phyloP scores from a whole-genome alignment of 1,284 basidiomycete genomes.

The Cutaneotrichosporon arboriforme region DNA sequence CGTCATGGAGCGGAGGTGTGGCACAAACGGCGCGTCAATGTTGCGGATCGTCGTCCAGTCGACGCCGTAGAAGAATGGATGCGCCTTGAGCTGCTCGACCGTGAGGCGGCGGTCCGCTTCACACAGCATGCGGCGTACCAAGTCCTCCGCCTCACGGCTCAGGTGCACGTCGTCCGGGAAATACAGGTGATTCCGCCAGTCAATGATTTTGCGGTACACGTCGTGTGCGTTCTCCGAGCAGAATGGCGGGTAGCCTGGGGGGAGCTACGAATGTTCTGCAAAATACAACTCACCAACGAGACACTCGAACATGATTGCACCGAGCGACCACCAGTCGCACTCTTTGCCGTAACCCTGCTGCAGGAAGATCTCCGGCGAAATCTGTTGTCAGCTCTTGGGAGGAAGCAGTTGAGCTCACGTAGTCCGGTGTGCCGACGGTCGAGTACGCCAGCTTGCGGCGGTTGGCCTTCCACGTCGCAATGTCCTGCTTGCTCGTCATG shows the following conservation, averaged over 20 bases:
- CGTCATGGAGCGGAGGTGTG: conserved; percentile 82
- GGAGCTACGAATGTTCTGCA: not conserved
- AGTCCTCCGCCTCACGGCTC: conserved; percentile 83
- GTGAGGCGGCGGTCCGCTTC: conserved; percentile 72
- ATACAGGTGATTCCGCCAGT: conserved; percentile 82
- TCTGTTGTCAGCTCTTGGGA: conserved; percentile 46
- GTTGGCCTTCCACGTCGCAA: conserved; percentile 99
- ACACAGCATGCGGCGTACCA: conserved; percentile 72
- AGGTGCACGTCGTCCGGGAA: conserved; percentile 97
- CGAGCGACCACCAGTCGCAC: conserved; percentile 96
- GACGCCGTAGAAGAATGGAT: conserved; percentile 95
- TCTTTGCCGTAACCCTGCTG: conserved; percentile 97
- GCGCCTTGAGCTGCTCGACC: conserved; percentile 84
- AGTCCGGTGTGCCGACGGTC: conserved; percentile 97
- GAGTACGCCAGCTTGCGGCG: conserved; percentile 94
- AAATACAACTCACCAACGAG: conserved; percentile 56
- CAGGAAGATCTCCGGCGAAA: conserved; percentile 96
- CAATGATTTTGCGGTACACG: conserved; percentile 97
- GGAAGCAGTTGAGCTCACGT: conserved; percentile 49
- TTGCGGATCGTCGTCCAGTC: conserved; percentile 87
- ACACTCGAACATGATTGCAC: conserved; percentile 98
- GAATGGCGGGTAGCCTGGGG: conserved; percentile 78
- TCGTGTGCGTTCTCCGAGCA: conserved; percentile 97
- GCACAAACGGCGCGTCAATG: conserved; percentile 94
- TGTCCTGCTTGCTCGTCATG: conserved; percentile 86